Conservation (phyloP, 2,329 filamentous ascomycete genomes). For the Ascochyta clinopodiicola region DNA sequence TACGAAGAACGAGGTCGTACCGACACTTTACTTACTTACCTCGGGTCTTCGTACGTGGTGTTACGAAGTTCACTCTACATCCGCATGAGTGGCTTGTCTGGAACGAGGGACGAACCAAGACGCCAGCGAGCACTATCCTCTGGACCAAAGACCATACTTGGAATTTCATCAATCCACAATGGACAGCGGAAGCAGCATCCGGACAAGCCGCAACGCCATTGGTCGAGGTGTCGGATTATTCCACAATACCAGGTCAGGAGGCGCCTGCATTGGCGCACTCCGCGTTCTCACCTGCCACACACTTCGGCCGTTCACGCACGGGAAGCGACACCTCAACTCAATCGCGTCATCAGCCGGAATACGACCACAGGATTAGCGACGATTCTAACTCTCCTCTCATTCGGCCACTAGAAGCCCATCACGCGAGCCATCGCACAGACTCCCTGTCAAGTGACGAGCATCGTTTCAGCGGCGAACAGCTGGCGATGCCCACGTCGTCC, state of each 20-base stretch:
- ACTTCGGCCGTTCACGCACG: constrained; percentile 13
- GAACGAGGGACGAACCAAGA: constrained; percentile 24
- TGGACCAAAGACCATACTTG: constrained; percentile 27
- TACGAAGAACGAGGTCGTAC: constrained; percentile 35
- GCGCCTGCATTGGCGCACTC: constrained; percentile 31
- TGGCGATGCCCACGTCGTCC: not conserved
- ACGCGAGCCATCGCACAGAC: not conserved
- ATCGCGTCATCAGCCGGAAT: not conserved
- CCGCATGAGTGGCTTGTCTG: constrained; percentile 23
- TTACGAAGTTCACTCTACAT: constrained; percentile 20
- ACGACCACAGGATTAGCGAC: constrained; percentile 4
- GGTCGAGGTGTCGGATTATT: constrained; percentile 25
- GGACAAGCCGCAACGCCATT: constrained; percentile 7
- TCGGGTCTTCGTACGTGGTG: constrained; percentile 16
- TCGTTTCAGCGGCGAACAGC: constrained; percentile 5
- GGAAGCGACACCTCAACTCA: constrained; percentile 21
- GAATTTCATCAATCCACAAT: not conserved
- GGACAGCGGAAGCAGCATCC: not conserved
- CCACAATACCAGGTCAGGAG: constrained; percentile 16
- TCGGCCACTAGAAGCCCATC: constrained; percentile 17
- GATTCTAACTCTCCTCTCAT: constrained; percentile 16
- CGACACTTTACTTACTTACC: constrained; percentile 24
- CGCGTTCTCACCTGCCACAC: constrained; percentile 25
- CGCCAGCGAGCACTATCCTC: constrained; percentile 29
- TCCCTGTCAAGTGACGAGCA: constrained; percentile 7